phyloP scores from a whole-genome alignment of 257 asterid genomes.

The Linaria vulgaris region DNA sequence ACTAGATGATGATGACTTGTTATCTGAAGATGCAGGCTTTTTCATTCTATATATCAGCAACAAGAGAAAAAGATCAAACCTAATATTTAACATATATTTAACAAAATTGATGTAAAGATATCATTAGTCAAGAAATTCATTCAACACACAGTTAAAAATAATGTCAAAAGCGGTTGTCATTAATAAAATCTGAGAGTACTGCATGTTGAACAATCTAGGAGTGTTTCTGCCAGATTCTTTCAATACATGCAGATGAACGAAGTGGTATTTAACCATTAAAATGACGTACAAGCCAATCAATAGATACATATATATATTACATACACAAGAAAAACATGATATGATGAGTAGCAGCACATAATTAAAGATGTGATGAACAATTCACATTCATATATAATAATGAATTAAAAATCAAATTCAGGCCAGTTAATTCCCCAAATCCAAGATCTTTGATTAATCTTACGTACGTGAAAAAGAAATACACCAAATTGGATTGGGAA shows the following conservation, averaged over 20 bases:
- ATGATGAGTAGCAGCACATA: neutral
- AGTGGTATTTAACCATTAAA: neutral
- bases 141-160: constrained; percentile 29
- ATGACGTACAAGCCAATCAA: too few relatives aligned
- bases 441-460: neutral
- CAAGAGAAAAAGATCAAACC: constrained; percentile 62
- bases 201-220: neutral
- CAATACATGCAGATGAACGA: constrained; percentile 4
- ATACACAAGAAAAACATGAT: neutral
- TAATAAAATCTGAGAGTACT: too few relatives aligned
- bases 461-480: too few relatives aligned
- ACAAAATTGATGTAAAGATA: too few relatives aligned
- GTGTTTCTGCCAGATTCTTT: constrained; percentile 5
- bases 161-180: too few relatives aligned
- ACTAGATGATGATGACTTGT: constrained; percentile 43
- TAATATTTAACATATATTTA: too few relatives aligned
- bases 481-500: too few relatives aligned
- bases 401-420: neutral
- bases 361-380: neutral
- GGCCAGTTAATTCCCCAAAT: neutral
- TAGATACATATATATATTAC: neutral
- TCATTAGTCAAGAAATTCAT: too few relatives aligned
- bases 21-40: constrained; percentile 43
- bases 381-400: neutral
- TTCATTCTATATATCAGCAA: constrained; percentile 68